phyloP scores from a whole-genome alignment of 306 rosid genomes.

The Begonia loranthoides region DNA sequence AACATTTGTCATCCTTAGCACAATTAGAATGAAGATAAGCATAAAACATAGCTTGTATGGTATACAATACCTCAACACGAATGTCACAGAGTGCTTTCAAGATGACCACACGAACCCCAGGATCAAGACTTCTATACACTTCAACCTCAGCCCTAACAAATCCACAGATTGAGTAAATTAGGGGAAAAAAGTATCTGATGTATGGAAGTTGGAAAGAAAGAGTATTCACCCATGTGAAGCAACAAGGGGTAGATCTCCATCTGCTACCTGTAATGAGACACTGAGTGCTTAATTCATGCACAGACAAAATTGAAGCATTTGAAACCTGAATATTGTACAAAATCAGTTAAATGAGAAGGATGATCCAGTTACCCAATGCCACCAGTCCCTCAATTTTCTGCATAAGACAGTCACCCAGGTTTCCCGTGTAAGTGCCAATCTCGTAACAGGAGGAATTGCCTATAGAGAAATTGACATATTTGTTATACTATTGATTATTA shows the following conservation, averaged over 20 bases:
- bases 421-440: constrained; percentile 96
- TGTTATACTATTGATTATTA: neutral
- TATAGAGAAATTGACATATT: constrained; percentile 21
- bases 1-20: no score
- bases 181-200: constrained; percentile 14
- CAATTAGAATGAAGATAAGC: no score
- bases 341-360: constrained; percentile 15
- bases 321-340: neutral
- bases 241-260: constrained; percentile 90
- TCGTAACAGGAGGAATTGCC: constrained; percentile 95
- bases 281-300: neutral
- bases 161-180: constrained; percentile 21
- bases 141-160: constrained; percentile 70
- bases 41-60: neutral
- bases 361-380: constrained; percentile 84
- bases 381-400: constrained; percentile 98
- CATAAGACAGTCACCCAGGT: constrained; percentile 95
- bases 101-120: constrained; percentile 78
- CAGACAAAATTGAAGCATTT: no score
- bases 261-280: constrained; percentile 64
- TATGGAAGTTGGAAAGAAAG: constrained; percentile 11
- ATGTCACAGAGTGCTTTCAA: constrained; percentile 97
- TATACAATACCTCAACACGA: constrained; percentile 79
- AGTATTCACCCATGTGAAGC: constrained; percentile 87
- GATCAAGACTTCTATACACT: constrained; percentile 78